Evolutionary conservation across 768 basidiomycete genomes (phyloP).

Genomic region (Mycena galericulata): DNA sequence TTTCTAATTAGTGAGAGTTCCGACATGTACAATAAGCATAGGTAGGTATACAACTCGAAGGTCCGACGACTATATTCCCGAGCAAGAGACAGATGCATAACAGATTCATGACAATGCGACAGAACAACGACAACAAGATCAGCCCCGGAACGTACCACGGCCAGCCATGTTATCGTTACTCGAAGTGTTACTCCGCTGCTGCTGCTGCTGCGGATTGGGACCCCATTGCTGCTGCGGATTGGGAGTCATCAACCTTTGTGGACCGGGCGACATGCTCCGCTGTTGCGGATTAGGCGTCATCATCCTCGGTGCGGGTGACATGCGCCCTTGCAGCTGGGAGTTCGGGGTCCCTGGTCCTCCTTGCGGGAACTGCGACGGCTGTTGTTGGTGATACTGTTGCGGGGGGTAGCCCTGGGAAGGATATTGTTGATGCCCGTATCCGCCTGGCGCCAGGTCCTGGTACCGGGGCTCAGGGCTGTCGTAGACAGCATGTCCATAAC

Average conservation of each 20-base stretch:
- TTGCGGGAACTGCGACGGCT: slow-evolving; percentile 31
- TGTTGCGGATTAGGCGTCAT: slow-evolving; percentile 4
- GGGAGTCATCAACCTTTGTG: slow-evolving; percentile 20
- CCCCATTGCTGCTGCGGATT: slow-evolving; percentile 43
- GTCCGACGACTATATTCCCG: slow-evolving; percentile 15
- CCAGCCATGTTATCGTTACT: slow-evolving; percentile 52
- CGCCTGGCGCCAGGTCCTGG: slow-evolving; percentile 43
- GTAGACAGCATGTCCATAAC: slow-evolving; percentile 39
- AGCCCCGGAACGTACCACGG: slow-evolving; percentile 53
- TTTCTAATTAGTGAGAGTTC: slow-evolving; percentile 24
- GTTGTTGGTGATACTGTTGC: slow-evolving; percentile 31
- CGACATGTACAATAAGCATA: slow-evolving; percentile 20
- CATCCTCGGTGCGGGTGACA: neutral
- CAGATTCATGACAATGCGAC: neutral
- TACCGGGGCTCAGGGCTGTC: slow-evolving; percentile 18
- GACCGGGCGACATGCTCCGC: no score
- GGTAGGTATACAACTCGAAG: slow-evolving; percentile 22
- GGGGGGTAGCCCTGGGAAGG: slow-evolving; percentile 7
- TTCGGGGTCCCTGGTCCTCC: slow-evolving; percentile 11
- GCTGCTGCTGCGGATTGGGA: slow-evolving; percentile 38
- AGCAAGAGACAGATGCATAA: slow-evolving; percentile 17
- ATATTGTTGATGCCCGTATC: slow-evolving; percentile 32
- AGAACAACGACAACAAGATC: neutral
- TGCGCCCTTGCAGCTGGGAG: slow-evolving; percentile 4
- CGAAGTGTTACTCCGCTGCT: slow-evolving; percentile 40